These are phyloP conservation scores for Pulveroboletus sp. DNA, from an alignment of 768 basidiomycete genomes.

Conservation along the genomic window DNA sequence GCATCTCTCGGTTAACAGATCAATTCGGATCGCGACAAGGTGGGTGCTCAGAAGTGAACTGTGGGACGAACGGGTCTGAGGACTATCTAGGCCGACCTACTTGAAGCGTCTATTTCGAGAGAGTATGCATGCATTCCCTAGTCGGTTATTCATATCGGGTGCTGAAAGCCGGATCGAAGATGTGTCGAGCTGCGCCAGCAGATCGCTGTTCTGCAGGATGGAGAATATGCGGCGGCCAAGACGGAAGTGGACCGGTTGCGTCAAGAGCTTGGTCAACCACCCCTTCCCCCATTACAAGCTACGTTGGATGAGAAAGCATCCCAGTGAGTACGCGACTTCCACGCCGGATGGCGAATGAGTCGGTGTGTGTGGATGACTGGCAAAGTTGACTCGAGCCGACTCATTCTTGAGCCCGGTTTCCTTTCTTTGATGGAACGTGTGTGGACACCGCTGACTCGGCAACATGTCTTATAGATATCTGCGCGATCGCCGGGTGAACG, in stretches of 20 bases:
- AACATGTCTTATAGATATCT: slow-evolving; percentile 45
- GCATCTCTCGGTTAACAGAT: slow-evolving; percentile 40
- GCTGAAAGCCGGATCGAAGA: slow-evolving; percentile 35
- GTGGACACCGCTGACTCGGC: slow-evolving; percentile 15
- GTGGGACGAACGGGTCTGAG: slow-evolving; percentile 5
- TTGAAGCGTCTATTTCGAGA: slow-evolving; percentile 62
- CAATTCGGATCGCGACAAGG: slow-evolving; percentile 82
- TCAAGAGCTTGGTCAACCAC: slow-evolving; percentile 71
- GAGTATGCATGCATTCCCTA: slow-evolving; percentile 47
- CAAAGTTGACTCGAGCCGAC: neutral
- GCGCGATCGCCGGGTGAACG: slow-evolving; percentile 58
- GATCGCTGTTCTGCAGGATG: slow-evolving; percentile 66
- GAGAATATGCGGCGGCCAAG: slow-evolving; percentile 74
- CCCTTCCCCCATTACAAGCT: slow-evolving; percentile 67
- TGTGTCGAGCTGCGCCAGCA: slow-evolving; percentile 65
- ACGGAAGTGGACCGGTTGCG: slow-evolving; percentile 74
- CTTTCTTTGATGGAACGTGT: slow-evolving; percentile 7
- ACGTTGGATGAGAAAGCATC: slow-evolving; percentile 70
- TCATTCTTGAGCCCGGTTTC: slow-evolving; percentile 4
- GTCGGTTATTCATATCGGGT: neutral
- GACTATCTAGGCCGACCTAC: slow-evolving; percentile 56
- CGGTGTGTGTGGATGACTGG: slow-evolving; percentile 2
- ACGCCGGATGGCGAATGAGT: slow-evolving; percentile 1
- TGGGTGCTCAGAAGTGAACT: slow-evolving; percentile 14
- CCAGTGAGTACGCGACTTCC: slow-evolving; percentile 39